Conservation (phyloP, 805 yeast genomes). For the Blastobotrys attinorum region DNA sequence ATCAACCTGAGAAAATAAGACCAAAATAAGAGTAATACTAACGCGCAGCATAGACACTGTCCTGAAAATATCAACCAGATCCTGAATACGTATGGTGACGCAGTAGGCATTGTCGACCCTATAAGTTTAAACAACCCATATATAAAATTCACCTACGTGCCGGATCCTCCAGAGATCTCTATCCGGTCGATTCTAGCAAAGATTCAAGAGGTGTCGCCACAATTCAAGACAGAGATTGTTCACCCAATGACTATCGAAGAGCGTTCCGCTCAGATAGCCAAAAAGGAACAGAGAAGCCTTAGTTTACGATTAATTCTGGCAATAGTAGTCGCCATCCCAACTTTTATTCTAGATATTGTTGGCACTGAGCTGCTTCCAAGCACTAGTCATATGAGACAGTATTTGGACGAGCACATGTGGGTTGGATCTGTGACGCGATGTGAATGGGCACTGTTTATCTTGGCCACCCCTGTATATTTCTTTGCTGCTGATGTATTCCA, state of each 20-base stretch:
- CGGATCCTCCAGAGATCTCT: slow-evolving; percentile 45
- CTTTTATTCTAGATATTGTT: slow-evolving; percentile 61
- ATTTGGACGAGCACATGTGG: slow-evolving; percentile 59
- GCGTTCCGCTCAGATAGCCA: slow-evolving; percentile 44
- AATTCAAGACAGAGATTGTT: slow-evolving; percentile 45
- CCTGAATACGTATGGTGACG: slow-evolving; percentile 46
- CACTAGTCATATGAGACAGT: slow-evolving; percentile 35
- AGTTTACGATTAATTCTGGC: slow-evolving; percentile 42
- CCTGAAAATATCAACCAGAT: slow-evolving; percentile 48
- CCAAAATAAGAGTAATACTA: too few relatives aligned
- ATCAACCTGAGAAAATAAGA: not conserved
- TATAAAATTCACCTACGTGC: slow-evolving; percentile 58
- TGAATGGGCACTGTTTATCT: slow-evolving; percentile 56
- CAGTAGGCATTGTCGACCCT: slow-evolving; percentile 45
- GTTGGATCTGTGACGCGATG: slow-evolving; percentile 51
- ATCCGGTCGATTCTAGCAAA: slow-evolving; percentile 48
- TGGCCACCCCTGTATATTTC: slow-evolving; percentile 68
- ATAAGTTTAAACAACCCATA: slow-evolving; percentile 48
- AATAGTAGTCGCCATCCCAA: slow-evolving; percentile 51
- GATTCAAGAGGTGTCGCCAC: slow-evolving; percentile 38
- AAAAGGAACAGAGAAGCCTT: slow-evolving; percentile 40
- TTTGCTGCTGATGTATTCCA: slow-evolving; percentile 71
- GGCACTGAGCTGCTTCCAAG: slow-evolving; percentile 53
- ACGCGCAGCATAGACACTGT: slow-evolving; percentile 43
- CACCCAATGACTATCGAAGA: slow-evolving; percentile 57